Evolutionary conservation across 2,329 filamentous ascomycete species (phyloP), one percentile per base, ranked within the genome.

Genomic region (Arthroderma sp.): DNA sequence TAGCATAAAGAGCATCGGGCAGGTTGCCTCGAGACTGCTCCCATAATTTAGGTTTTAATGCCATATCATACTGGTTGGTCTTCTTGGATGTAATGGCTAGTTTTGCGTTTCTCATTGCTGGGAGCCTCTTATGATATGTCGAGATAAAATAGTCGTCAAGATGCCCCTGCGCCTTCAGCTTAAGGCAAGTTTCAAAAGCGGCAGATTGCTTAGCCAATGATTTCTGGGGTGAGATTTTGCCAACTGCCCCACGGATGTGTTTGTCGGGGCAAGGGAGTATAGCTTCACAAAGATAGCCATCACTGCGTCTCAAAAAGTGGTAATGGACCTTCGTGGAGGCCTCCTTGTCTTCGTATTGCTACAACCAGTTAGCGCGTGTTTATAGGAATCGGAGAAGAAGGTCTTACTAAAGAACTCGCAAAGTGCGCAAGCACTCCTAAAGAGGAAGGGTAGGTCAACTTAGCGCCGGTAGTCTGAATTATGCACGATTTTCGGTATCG

Each of bases 191-290:
- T 56, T 87, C 77, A 58, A 89, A 96, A 0, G 91, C 89, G 3
- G 88, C 89, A 0, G 88, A 86, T 51, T 85, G 86, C 61, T 91
- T 93, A 4, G 91, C 89, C 11, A 82, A 66, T 29, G 79, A 72
- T 61, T 94, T 96, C 46, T 73, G 84, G 5, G 69, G 60, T 45
- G 81, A 77, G 0, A 77, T 66, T 5, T 66, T 69, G 4, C 91
- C 89, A 8, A 71, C 69, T 4, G 76, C 71, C 29, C 76, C 78
- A 45, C 72, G 74, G 32, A 95, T 67, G 0, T 86, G 86, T 22
- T 71, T 72, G 8, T 80, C 75, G 4, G 15, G 15, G 15, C 15
- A 22, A 0, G 91, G 89, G 27, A 98, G 67, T 7, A 86, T 72
- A 1, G 94, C 78, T 55, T 94, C 86, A 51, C 84, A 87, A 36